phyloP scores from a whole-genome alignment of 2,329 filamentous ascomycete genomes.

The Pestalotiopsis fici region DNA sequence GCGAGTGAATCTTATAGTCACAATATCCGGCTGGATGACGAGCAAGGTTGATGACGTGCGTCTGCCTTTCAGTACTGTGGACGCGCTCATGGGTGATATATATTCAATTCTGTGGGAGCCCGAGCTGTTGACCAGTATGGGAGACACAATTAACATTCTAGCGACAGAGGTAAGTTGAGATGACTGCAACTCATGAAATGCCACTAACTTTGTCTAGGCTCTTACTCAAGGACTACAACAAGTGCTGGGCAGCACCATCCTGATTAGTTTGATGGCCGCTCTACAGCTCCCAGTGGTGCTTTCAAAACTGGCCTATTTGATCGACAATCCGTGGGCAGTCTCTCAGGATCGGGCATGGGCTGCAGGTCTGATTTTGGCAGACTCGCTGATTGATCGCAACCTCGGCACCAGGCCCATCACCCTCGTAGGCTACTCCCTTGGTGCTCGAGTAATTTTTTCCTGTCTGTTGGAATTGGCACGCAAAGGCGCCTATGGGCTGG shows the following conservation, averaged over 20 bases:
- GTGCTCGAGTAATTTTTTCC: constrained; percentile 88
- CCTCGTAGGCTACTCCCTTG: constrained; percentile 91
- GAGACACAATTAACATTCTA: constrained; percentile 96
- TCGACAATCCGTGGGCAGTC: constrained; percentile 98
- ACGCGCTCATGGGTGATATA: constrained; percentile 96
- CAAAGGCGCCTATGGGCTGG: constrained; percentile 79
- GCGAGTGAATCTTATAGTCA: constrained; percentile 91
- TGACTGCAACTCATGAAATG: not conserved
- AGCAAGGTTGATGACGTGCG: constrained; percentile 97
- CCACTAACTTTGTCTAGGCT: constrained; percentile 58
- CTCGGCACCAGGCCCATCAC: constrained; percentile 90
- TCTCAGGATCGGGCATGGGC: constrained; percentile 87
- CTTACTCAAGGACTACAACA: constrained; percentile 96
- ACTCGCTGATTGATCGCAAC: constrained; percentile 90
- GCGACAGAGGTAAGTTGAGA: constrained; percentile 79
- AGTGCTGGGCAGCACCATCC: constrained; percentile 85
- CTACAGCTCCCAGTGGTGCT: constrained; percentile 89
- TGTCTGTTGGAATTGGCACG: constrained; percentile 84
- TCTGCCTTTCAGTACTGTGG: constrained; percentile 91
- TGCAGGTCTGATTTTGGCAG: constrained; percentile 88
- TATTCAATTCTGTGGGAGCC: constrained; percentile 98
- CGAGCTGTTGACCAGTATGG: constrained; percentile 96
- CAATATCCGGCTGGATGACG: constrained; percentile 96
- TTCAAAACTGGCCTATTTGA: constrained; percentile 91
- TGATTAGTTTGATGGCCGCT: constrained; percentile 88